phyloP scores from a whole-genome alignment of 2,329 filamentous ascomycete species.

The Sarocladium kiliense region DNA sequence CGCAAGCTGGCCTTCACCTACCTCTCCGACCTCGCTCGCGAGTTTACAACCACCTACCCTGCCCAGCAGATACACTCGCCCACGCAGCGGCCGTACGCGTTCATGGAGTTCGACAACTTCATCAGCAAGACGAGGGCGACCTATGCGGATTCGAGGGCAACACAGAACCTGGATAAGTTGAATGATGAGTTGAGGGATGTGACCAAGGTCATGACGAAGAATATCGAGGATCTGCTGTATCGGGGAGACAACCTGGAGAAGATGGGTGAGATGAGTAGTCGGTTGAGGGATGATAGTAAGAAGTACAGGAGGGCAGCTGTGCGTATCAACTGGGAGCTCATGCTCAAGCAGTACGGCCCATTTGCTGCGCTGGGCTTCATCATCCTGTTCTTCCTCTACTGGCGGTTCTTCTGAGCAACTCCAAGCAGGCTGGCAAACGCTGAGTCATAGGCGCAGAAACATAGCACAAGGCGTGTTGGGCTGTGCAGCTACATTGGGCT shows the following conservation, averaged over 20 bases:
- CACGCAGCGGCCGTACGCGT: conserved; percentile 82
- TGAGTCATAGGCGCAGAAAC: neutral
- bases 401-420: conserved; percentile 74
- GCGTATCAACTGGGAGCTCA: conserved; percentile 94
- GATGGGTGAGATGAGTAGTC: conserved; percentile 91
- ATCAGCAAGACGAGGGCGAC: conserved; percentile 89
- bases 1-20: conserved; percentile 98
- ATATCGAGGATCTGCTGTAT: conserved; percentile 96
- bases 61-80: conserved; percentile 67
- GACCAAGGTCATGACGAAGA: conserved; percentile 99
- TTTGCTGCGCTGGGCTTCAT: conserved; percentile 77
- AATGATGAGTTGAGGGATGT: conserved; percentile 98
- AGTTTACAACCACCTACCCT: conserved; percentile 86
- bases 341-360: conserved; percentile 95
- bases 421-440: neutral
- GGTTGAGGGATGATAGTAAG: conserved; percentile 84
- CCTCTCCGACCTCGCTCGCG: conserved; percentile 82
- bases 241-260: conserved; percentile 89
- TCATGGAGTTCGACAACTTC: conserved; percentile 97
- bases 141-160: conserved; percentile 86
- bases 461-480: too few relatives aligned
- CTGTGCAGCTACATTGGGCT: too few relatives aligned
- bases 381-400: conserved; percentile 82
- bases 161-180: conserved; percentile 88
- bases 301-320: conserved; percentile 93